A percentile compares a stretch with the other conserved stretches of the same genome.
phyloP scores from a whole-genome alignment of 345 rosid species.

The Citrus cavaleriei region DNA sequence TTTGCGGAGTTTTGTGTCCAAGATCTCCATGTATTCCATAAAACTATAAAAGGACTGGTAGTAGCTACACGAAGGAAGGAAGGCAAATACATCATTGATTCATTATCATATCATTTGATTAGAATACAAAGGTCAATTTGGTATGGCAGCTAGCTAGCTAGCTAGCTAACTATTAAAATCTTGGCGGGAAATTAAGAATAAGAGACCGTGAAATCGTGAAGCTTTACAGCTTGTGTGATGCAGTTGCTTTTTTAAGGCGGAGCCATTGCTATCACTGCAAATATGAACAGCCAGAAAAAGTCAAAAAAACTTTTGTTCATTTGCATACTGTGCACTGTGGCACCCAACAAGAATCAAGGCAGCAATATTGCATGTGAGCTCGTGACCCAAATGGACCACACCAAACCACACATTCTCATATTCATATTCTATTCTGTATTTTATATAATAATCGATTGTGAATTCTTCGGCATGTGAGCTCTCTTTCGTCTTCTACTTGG shows the following conservation, averaged over 20 bases:
- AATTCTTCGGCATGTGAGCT: slow-evolving; percentile 15
- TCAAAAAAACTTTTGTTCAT: neutral
- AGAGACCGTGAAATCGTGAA: neutral
- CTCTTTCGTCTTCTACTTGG: neutral
- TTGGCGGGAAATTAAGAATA: slow-evolving; percentile 1
- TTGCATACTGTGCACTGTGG: slow-evolving; percentile 5
- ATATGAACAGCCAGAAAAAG: neutral
- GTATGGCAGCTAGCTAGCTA: neutral
- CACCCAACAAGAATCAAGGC: neutral
- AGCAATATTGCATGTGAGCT: slow-evolving; percentile 12
- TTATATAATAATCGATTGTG: too few species aligned
- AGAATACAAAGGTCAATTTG: too few species aligned
- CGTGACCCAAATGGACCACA: slow-evolving; percentile 15
- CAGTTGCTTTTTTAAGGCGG: slow-evolving; percentile 14
- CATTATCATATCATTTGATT: too few species aligned
- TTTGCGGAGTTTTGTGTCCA: too few species aligned
- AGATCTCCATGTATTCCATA: too few species aligned
- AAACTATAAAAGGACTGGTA: too few species aligned
- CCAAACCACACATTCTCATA: neutral
- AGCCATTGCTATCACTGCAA: neutral
- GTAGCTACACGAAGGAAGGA: too few species aligned
- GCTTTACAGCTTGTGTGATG: slow-evolving; percentile 21
- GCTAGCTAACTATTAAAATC: neutral
- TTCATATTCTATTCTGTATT: neutral
- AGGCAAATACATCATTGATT: too few species aligned